phyloP scores from a whole-genome alignment of 192 early-diverging fungal species.

The Helicostylum pulchrum region DNA sequence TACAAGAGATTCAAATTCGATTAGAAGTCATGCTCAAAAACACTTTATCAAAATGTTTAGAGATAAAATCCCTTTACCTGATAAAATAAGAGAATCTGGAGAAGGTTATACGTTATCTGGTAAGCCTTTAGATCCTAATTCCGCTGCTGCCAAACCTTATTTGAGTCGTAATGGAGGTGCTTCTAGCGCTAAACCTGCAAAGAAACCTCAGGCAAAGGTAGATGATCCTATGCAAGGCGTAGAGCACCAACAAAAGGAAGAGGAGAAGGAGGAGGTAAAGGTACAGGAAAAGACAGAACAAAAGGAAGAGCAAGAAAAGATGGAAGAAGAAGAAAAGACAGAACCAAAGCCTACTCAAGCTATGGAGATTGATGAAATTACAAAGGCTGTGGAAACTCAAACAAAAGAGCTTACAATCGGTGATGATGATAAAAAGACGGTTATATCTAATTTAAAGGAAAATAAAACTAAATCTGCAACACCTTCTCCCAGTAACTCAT shows the following conservation, averaged over 20 bases:
- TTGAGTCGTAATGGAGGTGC: conserved; percentile 29
- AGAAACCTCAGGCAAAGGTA: not conserved
- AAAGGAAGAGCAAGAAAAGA: not conserved
- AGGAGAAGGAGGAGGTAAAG: not conserved
- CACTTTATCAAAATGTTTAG: conserved; percentile 89
- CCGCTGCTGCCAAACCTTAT: conserved; percentile 81
- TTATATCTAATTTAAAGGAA: not conserved
- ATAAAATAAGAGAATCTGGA: conserved; percentile 68
- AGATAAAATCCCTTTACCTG: conserved; percentile 77
- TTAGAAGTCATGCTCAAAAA: conserved; percentile 89
- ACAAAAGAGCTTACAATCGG: not conserved
- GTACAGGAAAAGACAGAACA: not conserved
- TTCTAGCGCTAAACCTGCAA: not conserved
- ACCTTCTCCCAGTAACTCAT: not conserved
- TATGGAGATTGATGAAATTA: conserved; percentile 1
- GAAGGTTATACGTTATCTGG: conserved; percentile 80
- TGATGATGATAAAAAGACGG: not conserved
- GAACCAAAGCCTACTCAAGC: not conserved
- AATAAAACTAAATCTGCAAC: conserved; percentile 2
- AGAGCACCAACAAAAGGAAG: not conserved
- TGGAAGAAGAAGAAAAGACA: not conserved
- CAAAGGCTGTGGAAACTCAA: not conserved
- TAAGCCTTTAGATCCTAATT: conserved; percentile 84
- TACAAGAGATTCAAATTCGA: conserved; percentile 79
- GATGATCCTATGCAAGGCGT: not conserved